phyloP scores from a whole-genome alignment of 2,329 filamentous ascomycete genomes.

The Hypoxylon sp. region DNA sequence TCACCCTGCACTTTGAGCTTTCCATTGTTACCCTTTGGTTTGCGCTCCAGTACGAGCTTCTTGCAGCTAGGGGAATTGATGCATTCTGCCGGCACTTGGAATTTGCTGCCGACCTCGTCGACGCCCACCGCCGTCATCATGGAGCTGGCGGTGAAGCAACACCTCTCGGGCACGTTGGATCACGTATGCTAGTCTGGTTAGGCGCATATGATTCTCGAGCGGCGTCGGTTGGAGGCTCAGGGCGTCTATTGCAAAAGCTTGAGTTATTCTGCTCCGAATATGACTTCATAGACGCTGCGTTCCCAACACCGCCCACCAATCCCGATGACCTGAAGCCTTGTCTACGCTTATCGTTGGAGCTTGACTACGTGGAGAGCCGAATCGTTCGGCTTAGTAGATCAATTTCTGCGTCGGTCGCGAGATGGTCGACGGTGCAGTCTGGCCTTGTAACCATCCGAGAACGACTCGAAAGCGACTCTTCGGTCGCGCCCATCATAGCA shows the following conservation, averaged over 20 bases:
- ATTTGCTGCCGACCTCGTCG: constrained; percentile 45
- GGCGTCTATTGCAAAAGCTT: constrained; percentile 39
- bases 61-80: constrained; percentile 39
- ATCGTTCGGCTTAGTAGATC: constrained; percentile 38
- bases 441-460: constrained; percentile 36
- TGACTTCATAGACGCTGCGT: constrained; percentile 42
- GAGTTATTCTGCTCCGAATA: constrained; percentile 41
- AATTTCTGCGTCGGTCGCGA: constrained; percentile 8
- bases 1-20: constrained; percentile 42
- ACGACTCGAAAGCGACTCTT: constrained; percentile 31
- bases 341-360: constrained; percentile 40
- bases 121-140: constrained; percentile 41
- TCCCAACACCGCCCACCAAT: constrained; percentile 28
- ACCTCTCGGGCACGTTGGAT: constrained; percentile 39
- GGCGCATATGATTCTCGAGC: constrained; percentile 44
- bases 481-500: constrained; percentile 33
- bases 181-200: constrained; percentile 43
- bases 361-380: constrained; percentile 41
- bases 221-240: constrained; percentile 40
- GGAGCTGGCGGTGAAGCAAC: constrained; percentile 38
- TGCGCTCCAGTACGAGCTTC: constrained; percentile 44
- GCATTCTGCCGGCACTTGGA: constrained; percentile 38
- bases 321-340: constrained; percentile 40
- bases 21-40: constrained; percentile 47
- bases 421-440: constrained; percentile 38